Evolutionary conservation across 2,329 filamentous ascomycete species (phyloP).

Genomic region (Bertia moriformis): DNA sequence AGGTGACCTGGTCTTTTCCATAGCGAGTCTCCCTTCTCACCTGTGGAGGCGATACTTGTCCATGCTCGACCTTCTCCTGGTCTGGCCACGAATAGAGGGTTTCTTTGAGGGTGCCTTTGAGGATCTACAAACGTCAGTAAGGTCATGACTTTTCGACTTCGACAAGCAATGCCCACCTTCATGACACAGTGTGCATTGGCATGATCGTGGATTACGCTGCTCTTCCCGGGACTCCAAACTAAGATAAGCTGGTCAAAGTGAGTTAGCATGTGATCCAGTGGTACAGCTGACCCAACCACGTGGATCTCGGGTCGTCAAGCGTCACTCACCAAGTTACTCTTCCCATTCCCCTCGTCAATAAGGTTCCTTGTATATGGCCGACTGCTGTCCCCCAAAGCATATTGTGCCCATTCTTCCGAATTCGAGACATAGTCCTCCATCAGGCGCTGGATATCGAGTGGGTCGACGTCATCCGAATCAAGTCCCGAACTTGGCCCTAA

Average conservation of each 20-base stretch:
- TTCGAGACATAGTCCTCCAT: conserved; percentile 64
- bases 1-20: conserved; percentile 2
- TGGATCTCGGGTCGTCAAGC: conserved; percentile 16
- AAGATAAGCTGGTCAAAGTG: conserved; percentile 3
- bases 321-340: conserved; percentile 53
- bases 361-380: conserved; percentile 74
- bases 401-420: conserved; percentile 57
- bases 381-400: conserved; percentile 57
- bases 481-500: conserved; percentile 72
- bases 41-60: too few relatives aligned
- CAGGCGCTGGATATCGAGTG: conserved; percentile 51
- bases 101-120: conserved; percentile 67
- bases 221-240: conserved; percentile 18
- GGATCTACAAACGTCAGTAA: conserved; percentile 31
- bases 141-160: not conserved
- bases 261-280: not conserved
- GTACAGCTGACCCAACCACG: not conserved
- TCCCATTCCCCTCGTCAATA: conserved; percentile 77
- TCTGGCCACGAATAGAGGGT: conserved; percentile 66
- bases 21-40: not conserved
- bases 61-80: conserved; percentile 19
- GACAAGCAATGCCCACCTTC: conserved; percentile 9
- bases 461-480: conserved; percentile 68
- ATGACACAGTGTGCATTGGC: conserved; percentile 19
- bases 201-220: conserved; percentile 17